Conservation (phyloP, 768 basidiomycete genomes). For the Gymnopilus dilepis region DNA sequence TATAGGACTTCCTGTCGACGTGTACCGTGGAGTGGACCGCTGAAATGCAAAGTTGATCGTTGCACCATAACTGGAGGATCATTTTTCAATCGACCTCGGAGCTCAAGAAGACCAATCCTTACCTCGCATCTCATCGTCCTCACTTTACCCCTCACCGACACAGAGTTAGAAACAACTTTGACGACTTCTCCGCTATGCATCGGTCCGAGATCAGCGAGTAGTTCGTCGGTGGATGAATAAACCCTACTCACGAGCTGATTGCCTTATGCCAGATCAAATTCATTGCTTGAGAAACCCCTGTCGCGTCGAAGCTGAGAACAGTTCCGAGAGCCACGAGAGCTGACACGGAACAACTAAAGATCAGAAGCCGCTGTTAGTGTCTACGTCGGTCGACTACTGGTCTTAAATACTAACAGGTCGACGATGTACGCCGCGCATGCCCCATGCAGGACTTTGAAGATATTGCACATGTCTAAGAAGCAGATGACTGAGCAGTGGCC, state of each 20-base stretch:
- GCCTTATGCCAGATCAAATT: constrained; percentile 55
- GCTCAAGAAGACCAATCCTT: constrained; percentile 11
- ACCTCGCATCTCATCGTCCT: constrained; percentile 52
- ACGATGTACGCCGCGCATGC: constrained; percentile 61
- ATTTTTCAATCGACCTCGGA: not conserved
- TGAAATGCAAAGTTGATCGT: constrained; percentile 47
- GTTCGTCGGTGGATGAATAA: not conserved
- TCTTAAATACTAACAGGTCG: constrained; percentile 47
- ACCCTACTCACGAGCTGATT: constrained; percentile 37
- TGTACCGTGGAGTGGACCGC: constrained; percentile 49
- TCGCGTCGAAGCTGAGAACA: constrained; percentile 43
- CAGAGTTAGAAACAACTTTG: constrained; percentile 45
- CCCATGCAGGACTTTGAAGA: constrained; percentile 54
- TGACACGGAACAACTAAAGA: constrained; percentile 46
- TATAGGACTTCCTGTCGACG: constrained; percentile 3
- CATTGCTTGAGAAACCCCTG: constrained; percentile 57
- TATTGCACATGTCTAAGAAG: constrained; percentile 61
- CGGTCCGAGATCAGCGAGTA: not conserved
- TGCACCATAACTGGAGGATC: constrained; percentile 44
- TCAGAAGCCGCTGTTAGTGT: not conserved
- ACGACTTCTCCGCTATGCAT: constrained; percentile 46
- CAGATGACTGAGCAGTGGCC: not conserved
- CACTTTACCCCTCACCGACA: constrained; percentile 46
- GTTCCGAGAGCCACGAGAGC: constrained; percentile 48
- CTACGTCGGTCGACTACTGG: not conserved